Conservation (phyloP, 352 stramenopile species). For the Pythium chondricola region DNA sequence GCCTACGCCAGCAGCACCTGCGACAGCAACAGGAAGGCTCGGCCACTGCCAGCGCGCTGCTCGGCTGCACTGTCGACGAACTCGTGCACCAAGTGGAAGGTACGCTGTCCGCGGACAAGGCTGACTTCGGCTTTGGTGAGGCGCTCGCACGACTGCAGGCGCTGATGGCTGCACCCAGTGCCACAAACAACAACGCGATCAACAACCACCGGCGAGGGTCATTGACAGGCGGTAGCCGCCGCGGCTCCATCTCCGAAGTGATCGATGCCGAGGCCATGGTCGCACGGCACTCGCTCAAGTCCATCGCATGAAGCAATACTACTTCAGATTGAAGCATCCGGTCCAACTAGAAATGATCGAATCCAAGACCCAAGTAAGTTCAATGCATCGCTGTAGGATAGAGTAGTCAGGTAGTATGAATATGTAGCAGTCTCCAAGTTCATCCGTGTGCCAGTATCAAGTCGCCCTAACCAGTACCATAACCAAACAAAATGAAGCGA, state of each 20-base stretch:
- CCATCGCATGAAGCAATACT: conserved; percentile 2
- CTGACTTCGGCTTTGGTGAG: conserved; percentile 12
- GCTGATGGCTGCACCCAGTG: background rate
- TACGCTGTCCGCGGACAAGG: conserved; percentile 9
- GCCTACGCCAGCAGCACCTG: conserved; percentile 10
- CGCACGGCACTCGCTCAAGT: conserved; percentile 15
- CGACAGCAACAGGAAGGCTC: conserved; percentile 1
- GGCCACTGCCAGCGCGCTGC: background rate
- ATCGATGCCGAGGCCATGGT: conserved; percentile 16
- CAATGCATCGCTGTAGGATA: no score
- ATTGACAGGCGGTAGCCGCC: conserved; percentile 4
- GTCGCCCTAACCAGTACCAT: no score
- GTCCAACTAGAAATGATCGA: no score
- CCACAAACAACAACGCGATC: background rate
- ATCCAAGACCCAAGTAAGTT: no score
- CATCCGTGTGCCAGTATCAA: no score
- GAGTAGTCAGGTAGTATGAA: no score
- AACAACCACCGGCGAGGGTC: conserved; percentile 6
- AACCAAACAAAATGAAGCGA: background rate
- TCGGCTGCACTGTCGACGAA: conserved; percentile 12
- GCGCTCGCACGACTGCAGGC: conserved; percentile 6
- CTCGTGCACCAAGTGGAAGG: conserved; percentile 12
- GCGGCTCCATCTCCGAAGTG: conserved; percentile 11
- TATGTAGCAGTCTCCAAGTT: no score
- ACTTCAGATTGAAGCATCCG: no score